Percentiles rank a stretch among this genome's conserved stretches.
These are phyloP conservation scores for Neofusicoccum sp. DNA, from an alignment of 2,329 filamentous ascomycete genomes.

Conservation along the genomic window DNA sequence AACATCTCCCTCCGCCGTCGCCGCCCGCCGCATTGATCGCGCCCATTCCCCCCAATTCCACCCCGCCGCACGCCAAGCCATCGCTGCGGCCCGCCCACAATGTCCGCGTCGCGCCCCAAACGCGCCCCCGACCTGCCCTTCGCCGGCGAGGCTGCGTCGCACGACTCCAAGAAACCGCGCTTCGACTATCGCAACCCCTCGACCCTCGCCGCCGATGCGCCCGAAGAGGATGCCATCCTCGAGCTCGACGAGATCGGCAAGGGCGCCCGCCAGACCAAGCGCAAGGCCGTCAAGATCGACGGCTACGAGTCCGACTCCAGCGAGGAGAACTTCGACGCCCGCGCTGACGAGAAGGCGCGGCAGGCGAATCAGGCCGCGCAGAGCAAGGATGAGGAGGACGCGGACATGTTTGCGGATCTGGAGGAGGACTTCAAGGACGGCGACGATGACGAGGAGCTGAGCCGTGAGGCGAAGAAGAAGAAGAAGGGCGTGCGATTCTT, in stretches of 20 bases:
- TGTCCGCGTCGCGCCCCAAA: conserved; percentile 69
- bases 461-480: conserved; percentile 53
- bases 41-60: neutral
- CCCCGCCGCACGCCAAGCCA: neutral
- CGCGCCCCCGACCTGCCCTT: conserved; percentile 56
- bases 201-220: conserved; percentile 78
- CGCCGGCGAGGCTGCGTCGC: conserved; percentile 51
- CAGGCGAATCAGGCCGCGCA: conserved; percentile 44
- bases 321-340: conserved; percentile 81
- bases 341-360: conserved; percentile 61
- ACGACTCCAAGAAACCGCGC: conserved; percentile 67
- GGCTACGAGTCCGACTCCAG: conserved; percentile 94
- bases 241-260: conserved; percentile 90
- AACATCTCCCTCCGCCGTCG: neutral
- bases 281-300: conserved; percentile 92
- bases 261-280: conserved; percentile 67
- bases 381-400: conserved; percentile 61
- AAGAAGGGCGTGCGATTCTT: conserved; percentile 63
- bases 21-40: neutral
- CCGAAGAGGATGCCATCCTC: conserved; percentile 72
- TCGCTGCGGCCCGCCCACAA: neutral
- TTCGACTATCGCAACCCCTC: conserved; percentile 96
- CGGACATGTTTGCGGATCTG: conserved; percentile 80
- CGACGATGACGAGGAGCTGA: conserved; percentile 54
- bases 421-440: conserved; percentile 59